Conservation (phyloP, 2,329 filamentous ascomycete species). For the Fusarium hainanense region DNA sequence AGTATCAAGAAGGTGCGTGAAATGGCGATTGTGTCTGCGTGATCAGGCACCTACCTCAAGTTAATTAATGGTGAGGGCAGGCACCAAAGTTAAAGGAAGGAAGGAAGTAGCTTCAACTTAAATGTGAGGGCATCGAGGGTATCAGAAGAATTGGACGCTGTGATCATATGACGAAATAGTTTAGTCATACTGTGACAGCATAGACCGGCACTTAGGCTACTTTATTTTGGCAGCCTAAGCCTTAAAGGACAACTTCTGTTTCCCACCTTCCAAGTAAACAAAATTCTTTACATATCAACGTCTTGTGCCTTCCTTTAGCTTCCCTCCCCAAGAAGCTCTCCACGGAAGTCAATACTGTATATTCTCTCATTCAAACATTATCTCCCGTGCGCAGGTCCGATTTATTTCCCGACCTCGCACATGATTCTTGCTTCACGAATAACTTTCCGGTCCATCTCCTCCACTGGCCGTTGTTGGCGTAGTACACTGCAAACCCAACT, state of each 20-base stretch:
- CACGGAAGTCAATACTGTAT: background rate
- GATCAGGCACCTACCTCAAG: background rate
- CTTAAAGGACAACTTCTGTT: background rate
- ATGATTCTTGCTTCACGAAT: background rate
- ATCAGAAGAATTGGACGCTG: background rate
- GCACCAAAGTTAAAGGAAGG: background rate
- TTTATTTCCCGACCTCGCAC: conserved; percentile 34
- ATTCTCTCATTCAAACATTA: background rate
- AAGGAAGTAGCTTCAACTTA: background rate
- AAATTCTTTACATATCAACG: background rate
- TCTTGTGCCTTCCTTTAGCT: too few relatives aligned
- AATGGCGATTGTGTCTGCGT: too few relatives aligned
- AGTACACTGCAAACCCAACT: background rate
- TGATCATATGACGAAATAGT: background rate
- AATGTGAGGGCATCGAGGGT: background rate
- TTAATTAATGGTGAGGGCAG: background rate
- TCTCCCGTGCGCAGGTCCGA: conserved; percentile 6
- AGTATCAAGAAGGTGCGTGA: background rate
- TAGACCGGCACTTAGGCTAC: background rate
- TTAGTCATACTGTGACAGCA: fast-evolving
- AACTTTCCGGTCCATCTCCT: background rate
- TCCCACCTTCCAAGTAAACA: background rate
- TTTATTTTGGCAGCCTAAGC: background rate
- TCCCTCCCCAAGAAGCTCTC: too few relatives aligned
- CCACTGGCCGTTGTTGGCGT: background rate